Base-by-base conservation (phyloP, 345 rosid species). In the Heritiera fomes region DNA sequence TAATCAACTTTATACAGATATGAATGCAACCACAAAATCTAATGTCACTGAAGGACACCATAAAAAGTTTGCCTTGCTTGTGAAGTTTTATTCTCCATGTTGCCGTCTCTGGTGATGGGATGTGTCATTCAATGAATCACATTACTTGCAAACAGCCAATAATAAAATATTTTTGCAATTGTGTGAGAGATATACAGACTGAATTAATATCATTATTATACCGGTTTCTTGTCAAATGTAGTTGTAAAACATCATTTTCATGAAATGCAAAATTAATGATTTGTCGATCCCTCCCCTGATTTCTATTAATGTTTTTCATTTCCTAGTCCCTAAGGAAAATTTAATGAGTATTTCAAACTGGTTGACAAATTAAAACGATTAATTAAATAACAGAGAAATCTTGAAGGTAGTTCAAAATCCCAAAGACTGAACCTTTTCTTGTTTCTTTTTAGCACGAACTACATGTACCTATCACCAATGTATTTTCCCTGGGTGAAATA, bases 401-500 rank as follows among this genome's bases (percentile, higher is more conserved):
- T 47, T 5, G 28, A 43, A 68, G 49, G 1, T 40, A 7, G 7
- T 41, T 58, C 15, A 1, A 74, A 74, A 40, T 56, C 50, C 40
- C 7, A 23, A 58, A 41, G 77, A 41, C 53, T 34, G 38, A 34
- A 34, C 15, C 15, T 2, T 28, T 60, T 10, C 30, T 61, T 15
- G 66, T 12, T 1, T 1, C 43, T 32, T 62, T 61, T 62, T 12
- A 72, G 75, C 15, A 30, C 64, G 23, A 84, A 49, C 30, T 28
- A 58, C 30, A 66, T 78, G 41, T 83, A 90, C 98, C 89, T 86
- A 77, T 95, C 97, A 67, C 97, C 95, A 5, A 95, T 88, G 83
- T 82, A 95, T 82, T 88, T 92, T 69, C 88, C 99, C 61, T 92
- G 92, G 1, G 97, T 90, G 87, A 95, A 95, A 93, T 93, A 95